Evolutionary conservation across 1,284 basidiomycete species (phyloP), one percentile per base, ranked within the genome.

Genomic region (Sanghuangporus baumii): DNA sequence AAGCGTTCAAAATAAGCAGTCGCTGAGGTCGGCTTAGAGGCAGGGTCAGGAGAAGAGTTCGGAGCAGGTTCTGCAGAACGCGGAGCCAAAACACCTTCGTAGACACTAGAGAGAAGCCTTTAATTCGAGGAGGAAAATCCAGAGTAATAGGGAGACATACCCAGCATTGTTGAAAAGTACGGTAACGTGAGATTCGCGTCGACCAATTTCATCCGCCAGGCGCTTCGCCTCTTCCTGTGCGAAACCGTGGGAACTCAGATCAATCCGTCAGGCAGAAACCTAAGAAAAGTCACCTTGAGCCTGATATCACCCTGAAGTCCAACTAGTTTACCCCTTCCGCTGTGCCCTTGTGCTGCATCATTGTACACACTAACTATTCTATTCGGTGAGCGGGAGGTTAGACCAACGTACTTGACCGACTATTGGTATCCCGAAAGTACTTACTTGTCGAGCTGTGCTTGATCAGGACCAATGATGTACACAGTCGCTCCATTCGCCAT

Each of bases 401-500:
- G 26, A 18, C 38, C 47, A 43, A 55, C 37, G 26, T 34, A 43
- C 12, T 48, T 36, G 31, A 6, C 7, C 8, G 8, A 51, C n/a
- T 43, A 16, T 58, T 18, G 23, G 12, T 54, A 41, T 23, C 5
- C 36, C 12, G 5, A 50, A 16, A 31, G 26, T n/a, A 66, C 69
- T 31, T 26, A 75, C 74, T 58, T 68, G 59, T 81, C 78, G 6
- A 83, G 70, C n/a, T 77, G 76, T 12, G 67, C 72, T 65, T 81
- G 79, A 12, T 73, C 74, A 0, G 75, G 78, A 0, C 80, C 80
- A 41, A 81, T 75, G 59, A 81, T 79, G 59, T 79, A 82, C 0
- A 82, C 80, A 0, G 73, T 78, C 0, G 80, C 80, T 6, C 80
- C 80, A 59, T 83, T 83, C 1, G 79, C 76, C n/a, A 80, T 67